Evolutionary conservation across 2,329 filamentous ascomycete genomes (phyloP).

Genomic region (Colletotrichum australisinense): DNA sequence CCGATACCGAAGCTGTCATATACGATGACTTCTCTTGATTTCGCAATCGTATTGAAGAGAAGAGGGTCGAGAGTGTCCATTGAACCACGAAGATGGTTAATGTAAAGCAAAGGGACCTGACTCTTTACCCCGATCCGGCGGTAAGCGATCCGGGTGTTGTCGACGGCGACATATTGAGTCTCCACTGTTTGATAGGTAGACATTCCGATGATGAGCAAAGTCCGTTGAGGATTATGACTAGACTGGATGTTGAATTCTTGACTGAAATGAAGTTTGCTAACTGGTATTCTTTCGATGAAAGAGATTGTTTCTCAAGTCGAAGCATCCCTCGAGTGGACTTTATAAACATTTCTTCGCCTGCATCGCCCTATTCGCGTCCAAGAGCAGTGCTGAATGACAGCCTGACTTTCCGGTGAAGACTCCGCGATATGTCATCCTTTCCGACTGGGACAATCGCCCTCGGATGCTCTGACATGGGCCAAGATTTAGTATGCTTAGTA

Average conservation of each 20-base stretch:
- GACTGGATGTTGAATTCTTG: background rate
- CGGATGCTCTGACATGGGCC: too few relatives aligned
- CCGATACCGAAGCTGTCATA: conserved; percentile 62
- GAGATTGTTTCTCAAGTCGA: too few relatives aligned
- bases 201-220: background rate
- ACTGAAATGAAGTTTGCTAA: too few relatives aligned
- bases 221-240: background rate
- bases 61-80: conserved; percentile 56
- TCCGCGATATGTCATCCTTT: too few relatives aligned
- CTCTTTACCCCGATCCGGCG: background rate
- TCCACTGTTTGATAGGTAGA: background rate
- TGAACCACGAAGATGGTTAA: conserved; percentile 39
- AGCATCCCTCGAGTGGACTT: too few relatives aligned
- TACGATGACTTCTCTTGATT: conserved; percentile 54
- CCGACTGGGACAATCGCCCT: too few relatives aligned
- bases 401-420: too few relatives aligned
- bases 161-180: background rate
- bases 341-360: too few relatives aligned
- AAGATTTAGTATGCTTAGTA: background rate
- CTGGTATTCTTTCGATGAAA: too few relatives aligned
- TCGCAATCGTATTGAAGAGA: conserved; percentile 56
- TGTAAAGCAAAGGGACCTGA: background rate
- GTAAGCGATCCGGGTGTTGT: background rate
- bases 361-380: too few relatives aligned
- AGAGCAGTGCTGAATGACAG: too few relatives aligned